phyloP scores from a whole-genome alignment of 768 basidiomycete genomes.

The Agaricus subrufescens region DNA sequence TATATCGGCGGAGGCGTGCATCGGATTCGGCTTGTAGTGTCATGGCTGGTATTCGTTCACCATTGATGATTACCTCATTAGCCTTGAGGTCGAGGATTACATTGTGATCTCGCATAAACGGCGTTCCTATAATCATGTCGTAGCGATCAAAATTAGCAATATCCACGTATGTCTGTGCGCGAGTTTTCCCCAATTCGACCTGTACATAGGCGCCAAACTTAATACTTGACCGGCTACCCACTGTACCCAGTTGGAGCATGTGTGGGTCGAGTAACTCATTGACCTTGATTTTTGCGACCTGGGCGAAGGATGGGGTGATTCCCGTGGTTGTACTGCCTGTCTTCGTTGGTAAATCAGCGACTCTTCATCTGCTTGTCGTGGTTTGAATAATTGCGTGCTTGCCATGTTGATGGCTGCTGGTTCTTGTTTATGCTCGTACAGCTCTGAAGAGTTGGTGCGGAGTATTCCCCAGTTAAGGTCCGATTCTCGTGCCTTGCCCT shows the following conservation, averaged over 20 bases:
- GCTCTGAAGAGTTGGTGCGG: no score
- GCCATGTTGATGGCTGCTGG: no score
- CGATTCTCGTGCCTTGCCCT: no score
- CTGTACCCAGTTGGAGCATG: not conserved
- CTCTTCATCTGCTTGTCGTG: no score
- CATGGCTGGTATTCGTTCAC: not conserved
- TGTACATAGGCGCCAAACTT: not conserved
- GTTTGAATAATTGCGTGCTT: no score
- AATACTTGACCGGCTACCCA: not conserved
- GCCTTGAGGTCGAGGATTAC: slow-evolving; percentile 20
- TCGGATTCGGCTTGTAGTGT: slow-evolving; percentile 4
- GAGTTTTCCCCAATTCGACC: not conserved
- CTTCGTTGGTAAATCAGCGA: no score
- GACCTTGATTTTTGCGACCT: not conserved
- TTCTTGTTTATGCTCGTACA: no score
- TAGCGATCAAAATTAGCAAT: slow-evolving; percentile 31
- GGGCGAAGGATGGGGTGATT: not conserved
- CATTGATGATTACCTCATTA: slow-evolving; percentile 11
- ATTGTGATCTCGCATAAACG: slow-evolving; percentile 23
- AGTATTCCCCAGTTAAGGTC: no score
- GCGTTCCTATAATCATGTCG: slow-evolving; percentile 30
- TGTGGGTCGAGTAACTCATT: not conserved
- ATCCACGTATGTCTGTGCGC: slow-evolving; percentile 20
- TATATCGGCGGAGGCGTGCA: not conserved
- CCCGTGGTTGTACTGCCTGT: not conserved